Base-by-base conservation (phyloP, 2,329 filamentous ascomycete genomes). In the Zasmidium cellare region DNA sequence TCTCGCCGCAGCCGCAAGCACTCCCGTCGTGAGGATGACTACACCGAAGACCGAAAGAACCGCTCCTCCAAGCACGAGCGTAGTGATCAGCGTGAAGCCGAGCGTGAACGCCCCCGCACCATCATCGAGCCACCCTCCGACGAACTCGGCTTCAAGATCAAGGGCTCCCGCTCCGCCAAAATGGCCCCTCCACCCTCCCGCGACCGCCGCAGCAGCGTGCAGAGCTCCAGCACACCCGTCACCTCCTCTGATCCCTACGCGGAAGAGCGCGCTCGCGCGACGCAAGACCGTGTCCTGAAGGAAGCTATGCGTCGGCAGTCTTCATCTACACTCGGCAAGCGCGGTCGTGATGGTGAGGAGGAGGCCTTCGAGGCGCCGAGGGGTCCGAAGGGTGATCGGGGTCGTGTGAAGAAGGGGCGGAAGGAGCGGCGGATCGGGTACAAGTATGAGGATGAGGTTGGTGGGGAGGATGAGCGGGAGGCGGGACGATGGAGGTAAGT, bases 251-350 rank as follows among this genome's bases (percentile, higher is more conserved):
- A 74, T 48, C 70, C 69, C 0, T 73, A 74, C 46, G 71, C 69
- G 3, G 67, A 62, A 31, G 71, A 74, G 61, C 68, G 72, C 31
- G 70, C 67, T 53, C 63, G 64, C 19, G 65, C 65, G 41, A 67
- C 71, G 56, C 58, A 66, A 48, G 65, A 68, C 46, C 80, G 88
- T 23, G 77, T 89, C 52, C 77, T 87, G 12, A 87, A 87, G 67
- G 88, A 91, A 49, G 73, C 84, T 85, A 85, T 90, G 72, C 82
- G 73, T 80, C 85, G 46, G 79, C 83, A 46, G 70, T 85, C 53
- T 2, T 76, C 79, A 53, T 59, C 59, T 12, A 60, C 56, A 1
- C 75, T 41, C 76, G 79, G 70, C 20, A 72, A 74, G 67, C 63
- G 72, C 31, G 59, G 57, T 14, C 56, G 67, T 12, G 62, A 61